Evolutionary conservation across 75 land plant genomes (phyloP), one percentile per base, ranked within the genome.

Genomic region (Pinus albicaulis): DNA sequence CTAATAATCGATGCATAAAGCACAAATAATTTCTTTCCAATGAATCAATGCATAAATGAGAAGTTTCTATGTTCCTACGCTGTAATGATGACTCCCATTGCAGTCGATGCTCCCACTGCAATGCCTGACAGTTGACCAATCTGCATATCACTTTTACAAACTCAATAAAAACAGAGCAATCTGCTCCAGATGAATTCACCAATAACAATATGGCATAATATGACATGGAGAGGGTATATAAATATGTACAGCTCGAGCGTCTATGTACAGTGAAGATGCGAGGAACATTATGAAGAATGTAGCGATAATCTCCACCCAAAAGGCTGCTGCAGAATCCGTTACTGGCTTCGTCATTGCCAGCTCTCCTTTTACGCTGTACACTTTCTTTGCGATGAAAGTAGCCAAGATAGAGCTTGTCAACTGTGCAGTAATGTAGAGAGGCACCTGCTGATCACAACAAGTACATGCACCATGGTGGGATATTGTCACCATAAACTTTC

Each of bases 231-330:
- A 28, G 19, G 7, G 36, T 7, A 23, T 69, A 69, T 24, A 19
- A 8, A 23, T 28, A 15, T 78, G 77, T 76, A 89, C 91, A 38
- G 76, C 59, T 66, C 76, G 68, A 28, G 63, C 26, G 56, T 87
- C 61, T 44, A 53, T 24, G n/a, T 78, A 36, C 58, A 90, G 59
- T 3, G 92, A 80, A 55, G 87, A 71, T 17, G 59, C 79, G 6
- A 87, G 59, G 80, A 90, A 87, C 66, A 87, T 78, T 19, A 90
- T 44, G 31, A 90, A 76, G 73, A 82, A 90, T 36, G 83, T 79
- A n/a, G 79, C 83, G 2, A 90, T 71, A 25, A 85, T 31, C 80
- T 90, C 92, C 7, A 75, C 85, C 76, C 76, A 82, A 69, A 87
- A 90, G 56, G 91, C 85, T 16, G 74, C 52, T 8, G 1, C 59